Evolutionary conservation across 768 basidiomycete genomes (phyloP), one percentile per base, ranked within the genome.

Genomic region (Lentinula aciculospora): DNA sequence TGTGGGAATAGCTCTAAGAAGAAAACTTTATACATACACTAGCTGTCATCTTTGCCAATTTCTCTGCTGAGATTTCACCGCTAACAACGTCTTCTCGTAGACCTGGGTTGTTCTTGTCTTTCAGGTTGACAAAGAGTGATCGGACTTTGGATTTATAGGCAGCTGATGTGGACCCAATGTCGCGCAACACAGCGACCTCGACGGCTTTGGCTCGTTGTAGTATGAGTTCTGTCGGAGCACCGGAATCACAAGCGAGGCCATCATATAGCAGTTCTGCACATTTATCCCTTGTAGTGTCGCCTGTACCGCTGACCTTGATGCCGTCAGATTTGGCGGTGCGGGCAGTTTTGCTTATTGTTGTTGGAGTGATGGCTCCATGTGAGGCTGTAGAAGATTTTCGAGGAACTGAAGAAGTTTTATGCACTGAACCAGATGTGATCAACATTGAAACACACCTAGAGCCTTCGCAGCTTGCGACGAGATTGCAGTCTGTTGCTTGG

Each of bases 251-350:
- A 2, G 91, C 89, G 27, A 99, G 78, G 10, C 92, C 92, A 68
- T 98, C 93, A 65, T 99, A 99, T 21, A 95, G 78, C 67, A 98
- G 82, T 67, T 92, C 88, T 7, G 86, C 78, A 67, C 95, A 97
- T 68, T 86, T 92, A 71, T 96, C 91, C 54, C 97, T 78, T 0
- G 88, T 90, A 60, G 71, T 74, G 64, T 98, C 91, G 10, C 86
- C 85, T 0, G 80, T 82, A 32, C 73, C 74, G 4, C 77, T 65
- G 4, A 74, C 72, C 57, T 77, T 79, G 59, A 92, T 74, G 8
- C 84, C 84, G 64, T 98, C 96, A n/a, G 65, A 69, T 68, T 88
- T 92, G 25, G 85, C 72, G 0, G 78, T 84, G 45, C 93, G 83
- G 17, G 65, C 49, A 39, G 28, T 74, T 76, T 19, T 68, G 68